phyloP scores from a whole-genome alignment of 2,329 filamentous ascomycete genomes.

The Penicillium sp. region DNA sequence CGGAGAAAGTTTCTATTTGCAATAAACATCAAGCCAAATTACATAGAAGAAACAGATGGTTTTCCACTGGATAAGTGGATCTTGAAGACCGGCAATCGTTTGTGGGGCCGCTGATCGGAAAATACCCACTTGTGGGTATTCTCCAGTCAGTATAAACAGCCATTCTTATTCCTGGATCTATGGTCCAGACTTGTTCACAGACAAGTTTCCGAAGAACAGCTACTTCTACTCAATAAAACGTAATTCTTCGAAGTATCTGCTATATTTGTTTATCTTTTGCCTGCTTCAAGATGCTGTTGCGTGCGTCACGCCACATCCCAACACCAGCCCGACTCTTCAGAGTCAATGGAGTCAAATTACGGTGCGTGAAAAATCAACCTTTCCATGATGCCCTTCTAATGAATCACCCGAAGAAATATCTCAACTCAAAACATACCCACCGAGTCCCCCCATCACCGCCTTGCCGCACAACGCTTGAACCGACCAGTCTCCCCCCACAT shows the following conservation, averaged over 20 bases:
- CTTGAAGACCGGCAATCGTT: not conserved
- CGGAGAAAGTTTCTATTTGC: no score
- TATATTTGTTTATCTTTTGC: not conserved
- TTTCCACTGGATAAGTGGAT: no score
- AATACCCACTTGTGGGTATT: conserved; percentile 2
- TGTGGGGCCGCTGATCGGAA: not conserved
- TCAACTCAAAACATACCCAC: not conserved
- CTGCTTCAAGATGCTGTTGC: not conserved
- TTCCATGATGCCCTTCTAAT: not conserved
- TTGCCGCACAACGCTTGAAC: conserved; percentile 71
- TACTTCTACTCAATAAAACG: not conserved
- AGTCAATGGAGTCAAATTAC: not conserved
- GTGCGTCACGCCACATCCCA: not conserved
- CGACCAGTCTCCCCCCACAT: conserved; percentile 82
- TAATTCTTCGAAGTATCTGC: not conserved
- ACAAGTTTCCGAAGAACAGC: no score
- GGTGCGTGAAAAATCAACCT: not conserved
- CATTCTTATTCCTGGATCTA: not conserved
- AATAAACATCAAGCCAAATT: no score
- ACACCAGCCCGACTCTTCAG: not conserved
- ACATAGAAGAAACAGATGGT: no score
- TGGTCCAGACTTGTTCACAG: not conserved
- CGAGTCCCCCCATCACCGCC: conserved; percentile 32
- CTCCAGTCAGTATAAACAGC: not conserved
- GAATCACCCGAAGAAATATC: not conserved